Conservation (phyloP, 148 eudicot species). For the Persicaria tinctoria region DNA sequence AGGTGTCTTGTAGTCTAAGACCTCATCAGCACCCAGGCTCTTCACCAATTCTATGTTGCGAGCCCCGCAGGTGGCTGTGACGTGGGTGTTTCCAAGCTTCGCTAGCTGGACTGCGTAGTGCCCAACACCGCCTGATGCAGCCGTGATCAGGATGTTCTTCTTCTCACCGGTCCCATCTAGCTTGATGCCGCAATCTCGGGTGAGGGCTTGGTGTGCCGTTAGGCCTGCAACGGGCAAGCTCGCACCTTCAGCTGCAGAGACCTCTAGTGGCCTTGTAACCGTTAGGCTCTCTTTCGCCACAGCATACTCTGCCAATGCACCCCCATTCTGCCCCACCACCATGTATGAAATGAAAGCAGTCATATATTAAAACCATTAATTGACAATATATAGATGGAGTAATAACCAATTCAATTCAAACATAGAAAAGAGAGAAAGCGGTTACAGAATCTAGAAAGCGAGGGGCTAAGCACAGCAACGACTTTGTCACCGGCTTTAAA, state of each 20-base stretch:
- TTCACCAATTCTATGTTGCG: background rate
- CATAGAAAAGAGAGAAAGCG: background rate
- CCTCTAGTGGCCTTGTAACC: background rate
- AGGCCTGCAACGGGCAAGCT: background rate
- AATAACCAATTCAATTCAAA: too few species aligned
- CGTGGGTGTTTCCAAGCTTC: too few species aligned
- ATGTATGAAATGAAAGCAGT: background rate
- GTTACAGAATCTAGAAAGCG: slow-evolving; percentile 20
- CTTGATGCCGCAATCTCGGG: background rate
- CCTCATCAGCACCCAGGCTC: slow-evolving; percentile 43
- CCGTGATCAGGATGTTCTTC: slow-evolving; percentile 7
- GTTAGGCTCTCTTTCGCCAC: background rate
- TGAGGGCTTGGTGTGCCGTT: slow-evolving; percentile 6
- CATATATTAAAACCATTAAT: background rate
- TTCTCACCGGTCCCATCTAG: background rate
- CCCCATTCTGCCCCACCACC: background rate
- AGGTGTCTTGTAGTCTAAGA: slow-evolving; percentile 43
- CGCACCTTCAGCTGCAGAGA: background rate
- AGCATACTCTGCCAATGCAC: slow-evolving; percentile 2
- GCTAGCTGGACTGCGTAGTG: background rate
- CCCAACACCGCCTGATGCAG: slow-evolving; percentile 8
- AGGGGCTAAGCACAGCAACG: slow-evolving; percentile 29
- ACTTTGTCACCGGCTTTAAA: slow-evolving; percentile 53
- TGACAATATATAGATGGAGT: too few species aligned
- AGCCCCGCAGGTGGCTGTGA: too few species aligned